These are phyloP conservation scores for Coemansia sp. DNA, from an alignment of 192 early-diverging fungal species.

Conservation along the genomic window DNA sequence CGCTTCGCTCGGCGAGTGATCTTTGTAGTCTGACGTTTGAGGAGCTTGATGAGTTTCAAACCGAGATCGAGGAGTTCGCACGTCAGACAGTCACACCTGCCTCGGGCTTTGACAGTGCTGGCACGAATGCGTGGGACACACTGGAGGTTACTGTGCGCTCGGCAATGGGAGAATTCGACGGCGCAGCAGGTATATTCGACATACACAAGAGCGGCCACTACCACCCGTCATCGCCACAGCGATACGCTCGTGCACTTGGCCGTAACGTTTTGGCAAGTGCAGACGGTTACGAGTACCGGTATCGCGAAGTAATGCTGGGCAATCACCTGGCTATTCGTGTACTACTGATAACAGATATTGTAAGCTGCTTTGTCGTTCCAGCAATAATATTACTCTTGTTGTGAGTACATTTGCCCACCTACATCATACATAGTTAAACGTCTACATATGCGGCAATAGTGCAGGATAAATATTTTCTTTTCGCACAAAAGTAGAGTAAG, in stretches of 20 bases:
- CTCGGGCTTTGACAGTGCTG: neutral
- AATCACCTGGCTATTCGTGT: conserved; percentile 50
- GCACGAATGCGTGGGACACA: conserved; percentile 14
- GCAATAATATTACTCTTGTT: conserved; percentile 18
- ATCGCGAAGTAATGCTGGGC: conserved; percentile 53
- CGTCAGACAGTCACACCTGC: conserved; percentile 11
- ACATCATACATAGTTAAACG: too few relatives aligned
- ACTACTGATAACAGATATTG: conserved; percentile 40
- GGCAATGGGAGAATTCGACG: conserved; percentile 61
- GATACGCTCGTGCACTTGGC: neutral
- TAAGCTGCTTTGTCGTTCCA: conserved; percentile 14
- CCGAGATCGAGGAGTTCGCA: conserved; percentile 25
- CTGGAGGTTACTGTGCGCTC: conserved; percentile 64
- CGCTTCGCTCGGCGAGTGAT: conserved; percentile 11
- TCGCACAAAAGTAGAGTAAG: conserved; percentile 19
- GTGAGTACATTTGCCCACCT: neutral
- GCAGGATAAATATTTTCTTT: conserved; percentile 26
- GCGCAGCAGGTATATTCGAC: conserved; percentile 64
- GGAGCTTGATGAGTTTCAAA: conserved; percentile 28
- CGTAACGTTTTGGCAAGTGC: conserved; percentile 9
- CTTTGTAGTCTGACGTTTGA: conserved; percentile 28
- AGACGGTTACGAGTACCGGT: conserved; percentile 43
- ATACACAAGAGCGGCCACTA: conserved; percentile 15
- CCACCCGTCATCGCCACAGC: neutral
- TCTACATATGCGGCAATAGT: neutral